phyloP scores from a whole-genome alignment of 1,284 basidiomycete genomes.

The Melampsora larici-populina region DNA sequence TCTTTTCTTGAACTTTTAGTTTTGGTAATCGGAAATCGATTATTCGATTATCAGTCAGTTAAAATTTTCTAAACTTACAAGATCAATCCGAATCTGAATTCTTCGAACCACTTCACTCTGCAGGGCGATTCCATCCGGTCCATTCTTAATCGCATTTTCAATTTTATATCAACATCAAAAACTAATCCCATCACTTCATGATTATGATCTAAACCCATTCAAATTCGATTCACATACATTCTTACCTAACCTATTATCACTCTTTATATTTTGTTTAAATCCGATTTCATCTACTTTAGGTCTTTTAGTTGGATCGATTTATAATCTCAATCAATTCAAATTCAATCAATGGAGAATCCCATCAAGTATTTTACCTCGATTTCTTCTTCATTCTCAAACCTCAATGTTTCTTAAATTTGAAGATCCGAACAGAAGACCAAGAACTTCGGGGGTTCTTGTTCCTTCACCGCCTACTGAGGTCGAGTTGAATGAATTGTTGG shows the following conservation, averaged over 20 bases:
- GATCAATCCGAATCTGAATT: too few species aligned
- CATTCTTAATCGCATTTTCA: slow-evolving; percentile 38
- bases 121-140: slow-evolving; percentile 38
- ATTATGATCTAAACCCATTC: slow-evolving; percentile 4
- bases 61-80: too few species aligned
- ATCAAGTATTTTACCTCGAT: too few species aligned
- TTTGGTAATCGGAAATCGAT: slow-evolving; percentile 11
- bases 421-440: too few species aligned
- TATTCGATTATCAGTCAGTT: slow-evolving; percentile 30
- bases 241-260: not conserved
- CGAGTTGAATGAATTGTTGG: not conserved
- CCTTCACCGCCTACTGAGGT: too few species aligned
- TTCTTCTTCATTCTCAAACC: too few species aligned
- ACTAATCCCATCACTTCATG: slow-evolving; percentile 19
- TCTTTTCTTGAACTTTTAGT: slow-evolving; percentile 28
- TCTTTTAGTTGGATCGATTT: slow-evolving; percentile 3
- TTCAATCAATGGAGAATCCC: slow-evolving; percentile 18
- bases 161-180: slow-evolving; percentile 32
- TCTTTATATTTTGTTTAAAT: slow-evolving; percentile 12
- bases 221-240: slow-evolving; percentile 33
- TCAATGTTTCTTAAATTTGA: too few species aligned
- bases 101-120: not conserved
- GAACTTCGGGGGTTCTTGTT: too few species aligned
- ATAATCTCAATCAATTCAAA: not conserved
- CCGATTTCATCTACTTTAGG: slow-evolving; percentile 21